Evolutionary conservation across 129 eudicot species (phyloP).

Genomic region (Logfia minima): DNA sequence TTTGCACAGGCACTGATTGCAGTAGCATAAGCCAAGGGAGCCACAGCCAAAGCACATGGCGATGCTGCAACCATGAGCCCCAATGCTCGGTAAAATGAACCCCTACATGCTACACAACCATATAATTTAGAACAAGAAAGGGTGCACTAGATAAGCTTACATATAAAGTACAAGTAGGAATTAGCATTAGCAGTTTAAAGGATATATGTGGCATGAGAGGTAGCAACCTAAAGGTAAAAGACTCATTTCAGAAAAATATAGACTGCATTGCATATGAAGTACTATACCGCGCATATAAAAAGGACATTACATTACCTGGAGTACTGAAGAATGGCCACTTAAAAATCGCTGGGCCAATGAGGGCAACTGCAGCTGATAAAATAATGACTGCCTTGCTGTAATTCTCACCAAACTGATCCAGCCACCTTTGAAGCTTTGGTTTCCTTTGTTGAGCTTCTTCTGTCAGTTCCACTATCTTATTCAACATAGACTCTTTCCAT

Average conservation of each 20-base stretch:
- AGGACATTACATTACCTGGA: conserved; percentile 55
- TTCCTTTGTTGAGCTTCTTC: conserved; percentile 93
- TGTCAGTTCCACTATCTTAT: conserved; percentile 82
- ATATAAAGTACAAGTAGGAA: background rate
- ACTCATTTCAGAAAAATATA: background rate
- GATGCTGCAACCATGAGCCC: conserved; percentile 99
- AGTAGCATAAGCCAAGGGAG: conserved; percentile 95
- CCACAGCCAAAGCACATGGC: conserved; percentile 98
- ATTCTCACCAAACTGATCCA: conserved; percentile 92
- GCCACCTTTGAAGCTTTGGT: conserved; percentile 94
- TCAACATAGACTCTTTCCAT: conserved; percentile 95
- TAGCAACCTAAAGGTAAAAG: background rate
- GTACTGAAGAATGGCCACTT: conserved; percentile 92
- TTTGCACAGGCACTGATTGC: conserved; percentile 98
- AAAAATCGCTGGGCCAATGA: conserved; percentile 81
- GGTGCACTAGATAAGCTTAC: background rate
- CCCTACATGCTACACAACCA: conserved; percentile 79
- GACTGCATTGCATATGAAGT: background rate
- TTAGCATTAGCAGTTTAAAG: background rate
- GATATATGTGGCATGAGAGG: background rate
- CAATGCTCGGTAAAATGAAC: conserved; percentile 89
- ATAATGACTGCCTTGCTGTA: conserved; percentile 84
- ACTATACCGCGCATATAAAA: background rate
- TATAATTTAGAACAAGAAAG: conserved; percentile 27
- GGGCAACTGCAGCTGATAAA: conserved; percentile 71